phyloP scores from a whole-genome alignment of 768 basidiomycete species.

The Pulveroboletus sp. region DNA sequence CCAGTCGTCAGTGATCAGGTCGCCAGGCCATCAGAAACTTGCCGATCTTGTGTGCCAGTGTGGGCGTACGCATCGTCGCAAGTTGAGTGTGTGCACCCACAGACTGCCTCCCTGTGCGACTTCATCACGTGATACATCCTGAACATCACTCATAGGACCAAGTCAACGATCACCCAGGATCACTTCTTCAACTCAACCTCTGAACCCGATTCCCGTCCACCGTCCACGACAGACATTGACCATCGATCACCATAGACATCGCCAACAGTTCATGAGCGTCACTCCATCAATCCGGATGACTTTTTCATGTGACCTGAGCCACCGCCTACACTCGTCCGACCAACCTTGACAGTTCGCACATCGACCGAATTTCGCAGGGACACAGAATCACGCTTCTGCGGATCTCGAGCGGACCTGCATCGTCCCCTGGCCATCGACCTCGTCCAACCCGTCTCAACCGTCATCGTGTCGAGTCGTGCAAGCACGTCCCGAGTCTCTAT shows the following conservation, averaged over 20 bases:
- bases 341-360: not conserved
- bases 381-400: not conserved
- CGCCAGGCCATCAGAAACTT: slow-evolving; percentile 10
- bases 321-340: not conserved
- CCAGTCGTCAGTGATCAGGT: not conserved
- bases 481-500: not conserved
- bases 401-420: not conserved
- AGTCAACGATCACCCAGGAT: not conserved
- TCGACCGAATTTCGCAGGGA: not conserved
- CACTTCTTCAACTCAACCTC: not conserved
- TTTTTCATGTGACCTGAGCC: too few species aligned
- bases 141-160: too few species aligned
- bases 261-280: not conserved
- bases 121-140: slow-evolving; percentile 25
- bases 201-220: not conserved
- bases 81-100: slow-evolving; percentile 1
- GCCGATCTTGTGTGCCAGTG: slow-evolving; percentile 48
- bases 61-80: slow-evolving; percentile 9
- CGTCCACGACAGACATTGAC: not conserved
- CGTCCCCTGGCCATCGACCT: not conserved
- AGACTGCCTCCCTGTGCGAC: not conserved
- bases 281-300: not conserved
- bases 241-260: not conserved
- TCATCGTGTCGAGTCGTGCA: not conserved
- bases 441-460: not conserved